Evolutionary conservation across 768 basidiomycete species (phyloP).

Genomic region (Neoboletus brunneissimus): DNA sequence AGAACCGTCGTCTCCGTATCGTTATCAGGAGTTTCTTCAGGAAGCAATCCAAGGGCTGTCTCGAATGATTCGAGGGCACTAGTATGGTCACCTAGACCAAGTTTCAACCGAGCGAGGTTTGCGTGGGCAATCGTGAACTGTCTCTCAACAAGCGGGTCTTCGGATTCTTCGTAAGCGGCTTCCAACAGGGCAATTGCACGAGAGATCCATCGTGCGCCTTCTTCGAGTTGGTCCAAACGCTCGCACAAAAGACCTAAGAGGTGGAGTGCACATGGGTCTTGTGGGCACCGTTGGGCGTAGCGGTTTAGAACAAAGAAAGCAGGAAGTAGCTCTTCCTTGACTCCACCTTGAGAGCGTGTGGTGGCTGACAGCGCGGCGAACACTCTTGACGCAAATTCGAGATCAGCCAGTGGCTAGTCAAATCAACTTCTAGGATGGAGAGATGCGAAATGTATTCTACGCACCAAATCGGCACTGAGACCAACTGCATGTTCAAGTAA

Average conservation of each 20-base stretch:
- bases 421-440: conserved; percentile 8
- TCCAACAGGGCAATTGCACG: conserved; percentile 76
- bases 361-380: conserved; percentile 42
- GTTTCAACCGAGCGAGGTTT: conserved; percentile 73
- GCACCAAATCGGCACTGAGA: conserved; percentile 55
- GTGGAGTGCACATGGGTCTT: conserved; percentile 75
- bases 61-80: conserved; percentile 69
- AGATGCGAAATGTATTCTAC: conserved; percentile 17
- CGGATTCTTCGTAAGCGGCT: conserved; percentile 81
- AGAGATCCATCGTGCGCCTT: conserved; percentile 54
- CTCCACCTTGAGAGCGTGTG: conserved; percentile 17
- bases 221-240: conserved; percentile 65
- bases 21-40: conserved; percentile 41
- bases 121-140: conserved; percentile 79
- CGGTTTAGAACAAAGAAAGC: conserved; percentile 81
- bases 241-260: conserved; percentile 86
- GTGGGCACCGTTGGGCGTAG: conserved; percentile 64
- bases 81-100: conserved; percentile 57
- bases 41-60: conserved; percentile 66
- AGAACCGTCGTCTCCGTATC: conserved; percentile 39
- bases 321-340: conserved; percentile 55
- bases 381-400: conserved; percentile 64
- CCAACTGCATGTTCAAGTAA: conserved; percentile 73
- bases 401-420: conserved; percentile 73
- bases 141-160: conserved; percentile 73